Base-by-base conservation (phyloP, 805 yeast species). In the Lipomyces sp. region DNA sequence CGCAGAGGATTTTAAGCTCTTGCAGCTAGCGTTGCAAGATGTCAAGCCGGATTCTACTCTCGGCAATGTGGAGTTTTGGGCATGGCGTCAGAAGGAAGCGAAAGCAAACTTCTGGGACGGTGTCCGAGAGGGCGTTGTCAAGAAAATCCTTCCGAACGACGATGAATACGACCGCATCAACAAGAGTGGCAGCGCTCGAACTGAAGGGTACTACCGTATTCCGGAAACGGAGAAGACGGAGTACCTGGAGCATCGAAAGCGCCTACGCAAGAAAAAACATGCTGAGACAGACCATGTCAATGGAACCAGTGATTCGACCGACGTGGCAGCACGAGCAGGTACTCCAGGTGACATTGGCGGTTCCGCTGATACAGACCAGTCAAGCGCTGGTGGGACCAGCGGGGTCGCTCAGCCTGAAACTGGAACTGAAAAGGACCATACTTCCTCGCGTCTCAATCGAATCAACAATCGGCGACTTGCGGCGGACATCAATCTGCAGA, bases 391-490 rank as follows among this genome's bases (percentile, higher is more conserved):
- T 24, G 37, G 16, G 24, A 37, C 31, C 21, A 43, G 36, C 16
- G 39, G 38, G n/a, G 38, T 38, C 13, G 39, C 48, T 53, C 51
- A 51, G 28, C 43, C 47, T 2, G 49, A 40, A 5, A 43, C 59
- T 18, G 63, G 38, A 3, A 38, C 59, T 23, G 64, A 62, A 36
- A 64, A 58, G 45, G 58, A 51, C 43, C 42, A 33, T 13, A 48
- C 44, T 23, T 49, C 83, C 53, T 86, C 95, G 2, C 81, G 96
- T 63, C 84, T 83, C 47, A 88, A 85, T 64, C 79, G 96, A 63
- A 95, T 93, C 14, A 82, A 83, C 59, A 86, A 86, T 63, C 80
- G 96, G 70, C 77, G 96, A 57, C 83, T 86, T 63, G 96, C 86
- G 3, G 96, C 93, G 23, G 96, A 86, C 65, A 83, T 88, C 37